phyloP scores from a whole-genome alignment of 1,284 basidiomycete species.

The Peniophora sp. region DNA sequence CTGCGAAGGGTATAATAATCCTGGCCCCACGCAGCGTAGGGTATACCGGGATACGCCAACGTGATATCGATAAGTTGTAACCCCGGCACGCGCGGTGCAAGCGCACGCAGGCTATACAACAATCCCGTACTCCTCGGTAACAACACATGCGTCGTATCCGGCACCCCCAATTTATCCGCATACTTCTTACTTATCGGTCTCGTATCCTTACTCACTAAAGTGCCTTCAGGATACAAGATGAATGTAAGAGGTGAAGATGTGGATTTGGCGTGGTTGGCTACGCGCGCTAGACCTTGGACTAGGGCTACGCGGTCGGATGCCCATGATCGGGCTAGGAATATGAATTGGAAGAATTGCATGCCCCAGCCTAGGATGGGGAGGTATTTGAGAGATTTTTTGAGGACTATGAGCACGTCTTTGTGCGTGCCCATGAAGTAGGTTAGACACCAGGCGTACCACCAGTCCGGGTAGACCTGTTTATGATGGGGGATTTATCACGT shows the following conservation, averaged over 20 bases:
- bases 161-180: conserved; percentile 77
- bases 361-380: conserved; percentile 84
- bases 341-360: conserved; percentile 91
- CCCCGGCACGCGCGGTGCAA: conserved; percentile 70
- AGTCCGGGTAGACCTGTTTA: conserved; percentile 77
- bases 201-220: conserved; percentile 79
- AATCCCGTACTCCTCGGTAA: conserved; percentile 90
- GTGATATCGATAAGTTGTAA: conserved; percentile 86
- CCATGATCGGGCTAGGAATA: conserved; percentile 85
- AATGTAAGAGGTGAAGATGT: conserved; percentile 71
- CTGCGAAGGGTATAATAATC: conserved; percentile 83
- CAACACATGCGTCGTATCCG: conserved; percentile 73
- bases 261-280: conserved; percentile 53
- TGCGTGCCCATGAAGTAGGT: conserved; percentile 71
- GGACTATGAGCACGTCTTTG: conserved; percentile 76
- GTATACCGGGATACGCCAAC: conserved; percentile 80
- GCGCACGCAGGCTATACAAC: conserved; percentile 76
- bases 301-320: conserved; percentile 69
- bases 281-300: conserved; percentile 44
- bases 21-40: conserved; percentile 69
- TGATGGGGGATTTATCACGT: conserved; percentile 1
- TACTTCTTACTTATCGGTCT: conserved; percentile 78
- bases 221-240: conserved; percentile 90
- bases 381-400: conserved; percentile 87
- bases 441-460: conserved; percentile 90